Evolutionary conservation across 2,329 filamentous ascomycete species (phyloP).

Genomic region (Dothidotthia symphoricarpi): DNA sequence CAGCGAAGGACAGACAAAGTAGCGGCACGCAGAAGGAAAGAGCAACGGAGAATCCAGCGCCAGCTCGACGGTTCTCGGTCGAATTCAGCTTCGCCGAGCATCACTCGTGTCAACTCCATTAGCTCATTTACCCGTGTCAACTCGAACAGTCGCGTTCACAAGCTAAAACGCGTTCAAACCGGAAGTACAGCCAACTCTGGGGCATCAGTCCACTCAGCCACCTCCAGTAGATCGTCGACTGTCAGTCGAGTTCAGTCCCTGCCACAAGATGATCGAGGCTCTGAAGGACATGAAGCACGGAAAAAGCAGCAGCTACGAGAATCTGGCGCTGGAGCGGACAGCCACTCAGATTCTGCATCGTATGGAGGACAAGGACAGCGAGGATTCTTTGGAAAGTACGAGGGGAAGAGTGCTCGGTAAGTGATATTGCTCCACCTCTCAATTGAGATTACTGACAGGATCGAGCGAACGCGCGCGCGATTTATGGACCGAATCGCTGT

Average conservation of each 20-base stretch:
- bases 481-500: slow-evolving; percentile 37
- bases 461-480: slow-evolving; percentile 35
- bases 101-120: slow-evolving; percentile 13
- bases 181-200: slow-evolving; percentile 11
- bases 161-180: slow-evolving; percentile 7
- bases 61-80: slow-evolving; percentile 26
- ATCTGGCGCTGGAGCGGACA: slow-evolving; percentile 28
- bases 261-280: slow-evolving; percentile 32
- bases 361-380: slow-evolving; percentile 36
- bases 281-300: slow-evolving; percentile 37
- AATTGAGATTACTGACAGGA: neutral
- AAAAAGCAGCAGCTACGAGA: slow-evolving; percentile 32
- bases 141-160: neutral
- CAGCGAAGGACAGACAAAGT: no score
- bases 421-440: neutral
- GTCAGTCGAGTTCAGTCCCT: slow-evolving; percentile 12
- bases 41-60: slow-evolving; percentile 9
- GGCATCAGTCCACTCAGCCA: slow-evolving; percentile 5
- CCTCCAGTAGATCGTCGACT: slow-evolving; percentile 8
- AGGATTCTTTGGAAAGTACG: slow-evolving; percentile 35
- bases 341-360: slow-evolving; percentile 34
- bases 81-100: slow-evolving; percentile 10
- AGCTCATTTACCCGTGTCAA: slow-evolving; percentile 1
- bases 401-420: slow-evolving; percentile 34
- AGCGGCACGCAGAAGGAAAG: slow-evolving; percentile 4